Base-by-base conservation (phyloP, 768 basidiomycete genomes). In the Mycena metata region DNA sequence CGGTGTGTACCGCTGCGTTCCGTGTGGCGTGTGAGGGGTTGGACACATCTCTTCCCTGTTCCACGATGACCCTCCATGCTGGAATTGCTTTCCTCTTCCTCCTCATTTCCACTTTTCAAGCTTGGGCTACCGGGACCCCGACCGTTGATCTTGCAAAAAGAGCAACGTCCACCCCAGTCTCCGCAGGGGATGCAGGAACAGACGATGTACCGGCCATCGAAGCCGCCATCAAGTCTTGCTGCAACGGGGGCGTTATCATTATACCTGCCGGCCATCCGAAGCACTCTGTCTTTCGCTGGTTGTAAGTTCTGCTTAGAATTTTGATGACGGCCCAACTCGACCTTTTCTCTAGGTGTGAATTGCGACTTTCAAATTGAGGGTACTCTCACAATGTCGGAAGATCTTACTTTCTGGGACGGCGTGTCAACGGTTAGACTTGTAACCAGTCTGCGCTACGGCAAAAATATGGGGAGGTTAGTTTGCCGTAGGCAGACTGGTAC, bases 131-230 rank as follows among this genome's bases (percentile, higher is more conserved):
- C n/a, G n/a, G n/a, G n/a, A n/a, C n/a, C 30, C 69, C 41, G 41
- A 64, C 60, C 11, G 62, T 57, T 9, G 36, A 57, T n/a, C 33
- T 77, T 17, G 71, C 70, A 13, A 77, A 74, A 35, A 76, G 79
- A 21, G 76, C 78, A 6, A 74, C 75, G 0, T 79, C 78, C 35
- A 78, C 77, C 0, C 75, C 76, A 1, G 61, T 71, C 3, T 77
- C 75, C 15, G 76, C 75, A 2, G 71, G 69, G 3, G 64, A 73
- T 50, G 68, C 76, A 11, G 73, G 72, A 12, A 64, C 64, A 12
- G 79, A 79, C 50, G 79, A 79, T 55, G 77, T 79, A 17, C 78
- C 76, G 26, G 75, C 79, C 57, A 78, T 78, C 21, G 64, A 72
- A 51, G 74, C 73, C 12, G 77, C 77, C 33, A 72, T 79, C 54